Conservation (phyloP, 768 basidiomycete species). For the Ramaria rubella region DNA sequence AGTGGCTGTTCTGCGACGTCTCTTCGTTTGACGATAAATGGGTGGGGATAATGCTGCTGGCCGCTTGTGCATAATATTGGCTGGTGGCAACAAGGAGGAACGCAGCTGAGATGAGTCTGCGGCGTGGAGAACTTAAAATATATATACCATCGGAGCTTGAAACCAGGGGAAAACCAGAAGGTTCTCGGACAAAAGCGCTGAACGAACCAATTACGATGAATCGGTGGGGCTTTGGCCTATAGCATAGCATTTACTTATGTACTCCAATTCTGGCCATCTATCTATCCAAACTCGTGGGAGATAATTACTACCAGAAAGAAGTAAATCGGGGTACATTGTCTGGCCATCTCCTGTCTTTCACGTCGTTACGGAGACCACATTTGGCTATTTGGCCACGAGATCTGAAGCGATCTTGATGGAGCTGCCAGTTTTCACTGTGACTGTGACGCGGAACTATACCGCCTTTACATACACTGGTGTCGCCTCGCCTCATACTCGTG, state of each 20-base stretch:
- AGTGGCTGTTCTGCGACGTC: constrained; percentile 59
- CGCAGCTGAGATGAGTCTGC: constrained; percentile 4
- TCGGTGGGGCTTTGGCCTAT: not conserved
- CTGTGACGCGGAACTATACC: not conserved
- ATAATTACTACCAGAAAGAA: not conserved
- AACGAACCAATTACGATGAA: not conserved
- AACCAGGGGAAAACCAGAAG: not conserved
- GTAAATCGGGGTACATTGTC: not conserved
- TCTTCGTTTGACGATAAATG: constrained; percentile 25
- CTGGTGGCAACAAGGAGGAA: constrained; percentile 1
- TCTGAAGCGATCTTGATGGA: not conserved
- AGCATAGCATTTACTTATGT: not conserved
- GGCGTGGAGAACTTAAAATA: constrained; percentile 5
- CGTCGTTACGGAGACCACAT: not conserved
- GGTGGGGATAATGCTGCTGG: constrained; percentile 13
- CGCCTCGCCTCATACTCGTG: not conserved
- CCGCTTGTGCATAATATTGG: not conserved
- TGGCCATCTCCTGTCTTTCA: not conserved
- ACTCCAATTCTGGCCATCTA: not conserved
- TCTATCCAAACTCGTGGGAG: not conserved
- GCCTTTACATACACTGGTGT: too few species aligned
- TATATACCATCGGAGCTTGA: constrained; percentile 9
- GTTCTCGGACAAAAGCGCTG: not conserved
- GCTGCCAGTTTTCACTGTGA: not conserved
- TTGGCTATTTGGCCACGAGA: not conserved